Evolutionary conservation across 129 eudicot genomes (phyloP), one percentile per base, ranked within the genome.

Genomic region (Chrysanthemum seticuspe): DNA sequence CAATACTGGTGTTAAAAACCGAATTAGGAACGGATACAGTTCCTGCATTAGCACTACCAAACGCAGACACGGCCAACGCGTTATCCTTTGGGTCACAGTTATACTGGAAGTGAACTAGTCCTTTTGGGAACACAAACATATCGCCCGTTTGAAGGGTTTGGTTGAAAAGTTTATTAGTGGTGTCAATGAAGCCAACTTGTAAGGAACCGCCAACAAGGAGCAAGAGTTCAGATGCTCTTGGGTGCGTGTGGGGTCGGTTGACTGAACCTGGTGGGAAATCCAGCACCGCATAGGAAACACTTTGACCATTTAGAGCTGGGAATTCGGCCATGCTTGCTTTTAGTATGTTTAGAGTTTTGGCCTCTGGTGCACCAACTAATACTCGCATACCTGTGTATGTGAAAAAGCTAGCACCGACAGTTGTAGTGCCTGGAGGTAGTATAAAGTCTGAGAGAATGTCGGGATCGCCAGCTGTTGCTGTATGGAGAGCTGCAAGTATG

Each of bases 31-130:
- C 79, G 8, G 73, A 75, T 1, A 75, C 79, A 5, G 73, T 75
- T 13, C 79, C 79, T 0, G 79, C 66, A 14, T 36, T 75, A 1
- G 79, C 79, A 65, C 79, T 75, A 14, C 79, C 79, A 40, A 75
- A 65, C 4, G 73, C 72, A 5, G 79, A 75, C 11, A 66, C 62
- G 2, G 58, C 79, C 55, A 75, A 18, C 4, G 66, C 67, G 10
- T 40, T 62, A 6, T 75, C 23, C 66, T 54, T 52, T 18, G 23
- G 18, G n/a, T 75, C 57, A 21, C 54, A 11, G 11, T 75, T 75
- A 6, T 65, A 75, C 73, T 75, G 79, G 19, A 27, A 75, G 10
- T 75, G 79, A 36, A 75, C 34, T 31, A 65, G 73, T 55, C 79
- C 60, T 65, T 75, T 75, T 3, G 79, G 73, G 44, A 75, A 75